phyloP scores from a whole-genome alignment of 169 alveolate genomes.

The Cryptosporidium meleagridis region DNA sequence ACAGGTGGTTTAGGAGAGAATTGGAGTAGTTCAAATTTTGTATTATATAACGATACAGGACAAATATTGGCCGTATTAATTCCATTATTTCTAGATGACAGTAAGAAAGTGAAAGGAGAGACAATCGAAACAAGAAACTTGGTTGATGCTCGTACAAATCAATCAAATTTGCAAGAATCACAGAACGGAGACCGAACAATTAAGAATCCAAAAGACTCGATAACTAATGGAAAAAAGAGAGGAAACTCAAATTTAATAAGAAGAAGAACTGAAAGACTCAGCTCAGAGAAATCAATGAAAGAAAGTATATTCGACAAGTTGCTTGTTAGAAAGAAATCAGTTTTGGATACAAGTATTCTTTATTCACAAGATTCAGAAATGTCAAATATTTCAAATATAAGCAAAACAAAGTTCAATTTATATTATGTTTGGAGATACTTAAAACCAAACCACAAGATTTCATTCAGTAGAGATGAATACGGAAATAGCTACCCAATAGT shows the following conservation, averaged over 20 bases:
- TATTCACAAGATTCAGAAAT: constrained; percentile 41
- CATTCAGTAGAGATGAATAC: constrained; percentile 35
- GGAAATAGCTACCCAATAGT: constrained; percentile 61
- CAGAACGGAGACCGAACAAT: neutral
- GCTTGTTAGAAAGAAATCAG: constrained; percentile 26
- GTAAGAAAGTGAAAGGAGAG: neutral
- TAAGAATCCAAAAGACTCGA: neutral
- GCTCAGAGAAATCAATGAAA: neutral
- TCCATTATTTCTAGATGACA: constrained; percentile 25
- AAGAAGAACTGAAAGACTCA: neutral
- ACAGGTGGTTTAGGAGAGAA: neutral
- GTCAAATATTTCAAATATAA: constrained; percentile 27
- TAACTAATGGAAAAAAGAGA: neutral
- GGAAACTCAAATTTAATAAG: neutral
- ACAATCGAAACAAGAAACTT: neutral
- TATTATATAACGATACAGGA: constrained; percentile 58
- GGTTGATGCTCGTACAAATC: neutral
- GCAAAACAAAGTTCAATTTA: constrained; percentile 12
- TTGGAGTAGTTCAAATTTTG: constrained; percentile 9
- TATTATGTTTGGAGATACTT: constrained; percentile 58
- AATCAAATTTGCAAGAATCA: no score
- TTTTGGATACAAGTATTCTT: neutral
- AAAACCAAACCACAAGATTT: constrained; percentile 41
- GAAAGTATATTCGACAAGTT: constrained; percentile 32
- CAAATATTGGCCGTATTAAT: constrained; percentile 63